Evolutionary conservation across 2,329 filamentous ascomycete species (phyloP).

Genomic region (Diplodia intermedia): DNA sequence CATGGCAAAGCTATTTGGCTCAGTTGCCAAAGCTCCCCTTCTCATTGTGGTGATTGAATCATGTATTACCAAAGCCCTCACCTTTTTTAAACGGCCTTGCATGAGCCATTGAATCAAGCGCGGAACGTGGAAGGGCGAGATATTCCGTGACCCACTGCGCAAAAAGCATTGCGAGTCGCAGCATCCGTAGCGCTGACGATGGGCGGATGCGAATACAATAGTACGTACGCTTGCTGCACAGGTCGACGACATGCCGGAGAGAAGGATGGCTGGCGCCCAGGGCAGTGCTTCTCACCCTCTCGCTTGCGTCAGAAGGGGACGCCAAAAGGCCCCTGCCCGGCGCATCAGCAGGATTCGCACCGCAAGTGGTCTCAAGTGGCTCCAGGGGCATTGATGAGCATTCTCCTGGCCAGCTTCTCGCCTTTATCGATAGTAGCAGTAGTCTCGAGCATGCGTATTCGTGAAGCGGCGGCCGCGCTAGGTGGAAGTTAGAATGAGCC

Average conservation of each 20-base stretch:
- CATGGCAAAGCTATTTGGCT: no score
- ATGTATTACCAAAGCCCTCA: no score
- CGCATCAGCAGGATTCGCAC: constrained; percentile 12
- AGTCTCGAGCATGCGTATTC: neutral
- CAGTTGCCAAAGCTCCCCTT: no score
- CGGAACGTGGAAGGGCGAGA: neutral
- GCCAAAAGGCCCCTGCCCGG: neutral
- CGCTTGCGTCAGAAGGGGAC: constrained; percentile 2
- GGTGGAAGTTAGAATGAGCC: neutral
- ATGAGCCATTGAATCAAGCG: neutral
- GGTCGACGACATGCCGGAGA: neutral
- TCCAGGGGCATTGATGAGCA: constrained; percentile 12
- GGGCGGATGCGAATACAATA: no score
- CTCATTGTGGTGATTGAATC: no score
- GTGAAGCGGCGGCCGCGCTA: neutral
- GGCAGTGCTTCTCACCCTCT: neutral
- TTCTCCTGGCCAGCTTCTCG: constrained; percentile 2
- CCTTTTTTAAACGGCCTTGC: no score
- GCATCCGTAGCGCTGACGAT: no score
- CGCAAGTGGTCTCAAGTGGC: constrained; percentile 7
- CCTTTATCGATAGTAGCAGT: neutral
- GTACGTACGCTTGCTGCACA: neutral
- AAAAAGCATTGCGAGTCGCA: neutral
- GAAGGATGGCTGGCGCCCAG: neutral
- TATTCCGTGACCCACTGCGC: neutral